Evolutionary conservation across 768 basidiomycete genomes (phyloP).

Genomic region (Kwoniella shandongensis): DNA sequence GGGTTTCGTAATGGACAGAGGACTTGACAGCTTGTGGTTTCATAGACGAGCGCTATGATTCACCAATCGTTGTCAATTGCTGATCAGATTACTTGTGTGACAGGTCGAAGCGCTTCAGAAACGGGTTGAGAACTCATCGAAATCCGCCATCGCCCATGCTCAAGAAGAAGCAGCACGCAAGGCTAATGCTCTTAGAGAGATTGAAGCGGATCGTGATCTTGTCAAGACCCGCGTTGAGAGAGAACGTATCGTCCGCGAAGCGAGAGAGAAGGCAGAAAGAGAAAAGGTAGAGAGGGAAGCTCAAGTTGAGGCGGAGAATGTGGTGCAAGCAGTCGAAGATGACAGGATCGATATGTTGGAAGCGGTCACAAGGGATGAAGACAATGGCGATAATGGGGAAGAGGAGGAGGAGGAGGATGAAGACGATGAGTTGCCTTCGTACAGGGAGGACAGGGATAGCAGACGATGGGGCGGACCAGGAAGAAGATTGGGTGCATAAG

Average conservation of each 20-base stretch:
- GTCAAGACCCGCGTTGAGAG: slow-evolving; percentile 34
- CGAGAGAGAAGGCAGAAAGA: slow-evolving; percentile 20
- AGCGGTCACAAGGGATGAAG: slow-evolving; percentile 13
- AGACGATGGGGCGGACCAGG: slow-evolving; percentile 31
- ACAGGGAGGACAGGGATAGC: slow-evolving; percentile 24
- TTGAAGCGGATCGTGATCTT: slow-evolving; percentile 39
- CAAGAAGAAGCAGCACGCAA: slow-evolving; percentile 34
- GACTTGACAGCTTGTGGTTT: too few relatives aligned
- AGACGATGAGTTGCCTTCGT: slow-evolving; percentile 18
- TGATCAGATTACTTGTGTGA: too few relatives aligned
- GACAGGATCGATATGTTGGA: slow-evolving; percentile 12
- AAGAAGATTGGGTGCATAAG: slow-evolving; percentile 27
- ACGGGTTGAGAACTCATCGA: slow-evolving; percentile 14
- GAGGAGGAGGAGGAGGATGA: slow-evolving; percentile 21
- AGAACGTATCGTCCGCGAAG: slow-evolving; percentile 29
- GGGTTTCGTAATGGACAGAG: too few relatives aligned
- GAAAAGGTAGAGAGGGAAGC: slow-evolving; percentile 14
- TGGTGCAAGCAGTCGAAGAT: slow-evolving; percentile 7
- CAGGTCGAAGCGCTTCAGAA: slow-evolving; percentile 27
- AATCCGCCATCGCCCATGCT: slow-evolving; percentile 13
- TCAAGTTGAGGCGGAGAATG: slow-evolving; percentile 12
- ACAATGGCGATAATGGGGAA: slow-evolving; percentile 10
- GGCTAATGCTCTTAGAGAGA: slow-evolving; percentile 31
- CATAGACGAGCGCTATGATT: too few relatives aligned
- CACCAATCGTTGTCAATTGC: too few relatives aligned